These are phyloP conservation scores for Fusarium longipes DNA, from an alignment of 2,329 filamentous ascomycete species.

Conservation along the genomic window DNA sequence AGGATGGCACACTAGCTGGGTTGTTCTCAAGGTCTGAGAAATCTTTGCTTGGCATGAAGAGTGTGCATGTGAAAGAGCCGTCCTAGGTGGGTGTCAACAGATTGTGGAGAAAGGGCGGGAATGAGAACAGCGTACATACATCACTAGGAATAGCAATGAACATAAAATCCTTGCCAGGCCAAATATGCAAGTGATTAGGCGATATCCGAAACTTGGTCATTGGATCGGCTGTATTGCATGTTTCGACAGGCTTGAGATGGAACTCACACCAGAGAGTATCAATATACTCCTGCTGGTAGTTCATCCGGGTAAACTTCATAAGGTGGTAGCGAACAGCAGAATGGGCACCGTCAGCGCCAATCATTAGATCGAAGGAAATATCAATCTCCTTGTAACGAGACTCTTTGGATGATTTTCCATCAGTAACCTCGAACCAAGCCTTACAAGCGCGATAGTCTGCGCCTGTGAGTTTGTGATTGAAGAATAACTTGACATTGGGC, in stretches of 20 bases:
- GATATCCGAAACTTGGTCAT: slow-evolving; percentile 77
- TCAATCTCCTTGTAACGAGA: slow-evolving; percentile 77
- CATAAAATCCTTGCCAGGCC: slow-evolving; percentile 95
- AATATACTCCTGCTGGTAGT: slow-evolving; percentile 94
- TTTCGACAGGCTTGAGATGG: slow-evolving; percentile 70
- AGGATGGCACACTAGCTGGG: slow-evolving; percentile 70
- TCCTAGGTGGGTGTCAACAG: slow-evolving; percentile 63
- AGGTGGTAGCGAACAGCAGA: slow-evolving; percentile 90
- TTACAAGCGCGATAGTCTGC: slow-evolving; percentile 83
- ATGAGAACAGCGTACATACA: slow-evolving; percentile 60
- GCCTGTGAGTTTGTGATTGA: slow-evolving; percentile 92
- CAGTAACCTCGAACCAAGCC: slow-evolving; percentile 84
- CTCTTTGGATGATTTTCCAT: slow-evolving; percentile 50
- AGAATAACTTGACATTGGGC: slow-evolving; percentile 91
- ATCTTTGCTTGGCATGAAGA: slow-evolving; percentile 82
- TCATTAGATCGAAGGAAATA: slow-evolving; percentile 88
- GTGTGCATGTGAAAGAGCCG: slow-evolving; percentile 92
- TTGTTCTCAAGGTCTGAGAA: slow-evolving; percentile 75
- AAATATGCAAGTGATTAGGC: slow-evolving; percentile 95
- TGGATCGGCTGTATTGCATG: slow-evolving; percentile 44
- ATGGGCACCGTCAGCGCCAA: slow-evolving; percentile 95
- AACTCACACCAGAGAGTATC: slow-evolving; percentile 99
- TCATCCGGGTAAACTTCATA: slow-evolving; percentile 94
- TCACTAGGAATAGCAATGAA: slow-evolving; percentile 93
- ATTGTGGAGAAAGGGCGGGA: neutral